phyloP scores from a whole-genome alignment of 345 rosid genomes.

The Salix brachista region DNA sequence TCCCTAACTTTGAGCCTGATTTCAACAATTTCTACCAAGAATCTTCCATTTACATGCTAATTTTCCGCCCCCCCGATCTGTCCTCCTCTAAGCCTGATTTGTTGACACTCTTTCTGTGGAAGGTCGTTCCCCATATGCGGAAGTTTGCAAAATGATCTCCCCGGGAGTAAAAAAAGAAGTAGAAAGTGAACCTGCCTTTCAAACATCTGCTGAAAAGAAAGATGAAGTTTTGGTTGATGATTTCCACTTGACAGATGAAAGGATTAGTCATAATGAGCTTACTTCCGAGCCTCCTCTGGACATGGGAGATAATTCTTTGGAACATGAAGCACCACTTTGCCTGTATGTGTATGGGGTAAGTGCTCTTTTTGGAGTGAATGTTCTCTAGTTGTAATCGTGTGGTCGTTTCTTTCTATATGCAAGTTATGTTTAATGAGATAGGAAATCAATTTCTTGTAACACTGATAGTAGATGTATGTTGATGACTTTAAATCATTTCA shows the following conservation, averaged over 20 bases:
- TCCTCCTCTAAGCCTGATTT: slow-evolving; percentile 6
- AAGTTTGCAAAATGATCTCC: slow-evolving; percentile 56
- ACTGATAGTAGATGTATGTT: background rate
- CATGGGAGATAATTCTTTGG: slow-evolving; percentile 30
- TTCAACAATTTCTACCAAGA: too few relatives aligned
- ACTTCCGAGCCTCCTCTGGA: slow-evolving; percentile 25
- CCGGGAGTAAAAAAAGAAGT: slow-evolving; percentile 31
- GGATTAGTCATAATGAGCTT: slow-evolving; percentile 23
- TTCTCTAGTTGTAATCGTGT: background rate
- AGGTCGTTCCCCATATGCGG: slow-evolving; percentile 63
- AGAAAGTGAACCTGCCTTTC: slow-evolving; percentile 23
- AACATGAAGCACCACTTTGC: slow-evolving; percentile 29
- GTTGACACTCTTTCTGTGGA: slow-evolving; percentile 21
- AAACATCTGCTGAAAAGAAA: slow-evolving; percentile 22
- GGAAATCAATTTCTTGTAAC: background rate
- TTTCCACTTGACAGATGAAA: slow-evolving; percentile 29
- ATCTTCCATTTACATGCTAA: too few relatives aligned
- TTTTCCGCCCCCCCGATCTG: background rate
- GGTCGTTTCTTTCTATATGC: background rate
- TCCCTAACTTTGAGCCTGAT: too few relatives aligned
- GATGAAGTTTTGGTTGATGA: slow-evolving; percentile 31
- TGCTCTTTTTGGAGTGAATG: slow-evolving; percentile 2
- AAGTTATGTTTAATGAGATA: background rate
- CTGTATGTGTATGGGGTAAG: slow-evolving; percentile 76
- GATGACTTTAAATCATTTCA: background rate